phyloP scores from a whole-genome alignment of 352 stramenopile genomes.

The Globisporangium canariense region DNA sequence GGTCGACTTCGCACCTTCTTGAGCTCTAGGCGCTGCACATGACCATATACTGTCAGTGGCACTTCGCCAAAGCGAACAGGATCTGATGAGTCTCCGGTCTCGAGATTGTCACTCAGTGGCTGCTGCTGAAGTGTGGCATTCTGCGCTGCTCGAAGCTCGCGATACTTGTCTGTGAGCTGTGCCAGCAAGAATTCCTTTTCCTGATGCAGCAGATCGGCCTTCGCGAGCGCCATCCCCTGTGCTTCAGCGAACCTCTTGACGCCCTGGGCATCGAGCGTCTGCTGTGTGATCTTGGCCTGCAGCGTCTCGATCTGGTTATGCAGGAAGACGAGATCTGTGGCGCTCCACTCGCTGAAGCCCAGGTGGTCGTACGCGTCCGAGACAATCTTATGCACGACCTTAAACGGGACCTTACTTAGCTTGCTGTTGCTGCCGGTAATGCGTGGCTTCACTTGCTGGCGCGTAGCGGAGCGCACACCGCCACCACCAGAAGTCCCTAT shows the following conservation, averaged over 20 bases:
- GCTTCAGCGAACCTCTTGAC: conserved; percentile 14
- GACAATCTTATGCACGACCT: conserved; percentile 26
- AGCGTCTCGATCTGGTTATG: conserved; percentile 23
- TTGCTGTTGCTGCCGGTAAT: conserved; percentile 7
- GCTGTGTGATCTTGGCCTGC: conserved; percentile 17
- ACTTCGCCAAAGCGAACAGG: conserved; percentile 5
- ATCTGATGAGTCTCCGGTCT: background rate
- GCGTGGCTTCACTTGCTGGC: conserved; percentile 6
- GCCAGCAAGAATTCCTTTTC: conserved; percentile 60
- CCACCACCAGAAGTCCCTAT: background rate
- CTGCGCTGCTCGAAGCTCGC: conserved; percentile 26
- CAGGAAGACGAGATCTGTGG: conserved; percentile 48
- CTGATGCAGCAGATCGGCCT: conserved; percentile 36
- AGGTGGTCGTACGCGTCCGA: conserved; percentile 44
- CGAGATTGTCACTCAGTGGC: conserved; percentile 7
- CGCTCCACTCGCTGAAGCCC: conserved; percentile 41
- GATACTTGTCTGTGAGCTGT: conserved; percentile 47
- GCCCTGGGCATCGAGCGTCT: conserved; percentile 15
- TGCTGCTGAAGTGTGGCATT: conserved; percentile 6
- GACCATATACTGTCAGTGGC: conserved; percentile 52
- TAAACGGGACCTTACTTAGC: conserved; percentile 21
- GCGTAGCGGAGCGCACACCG: background rate
- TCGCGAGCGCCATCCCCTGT: conserved; percentile 38
- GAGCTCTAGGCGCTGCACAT: conserved; percentile 35
- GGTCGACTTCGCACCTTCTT: conserved; percentile 31